Evolutionary conservation across 192 early-diverging fungal species (phyloP).

Genomic region (Lobosporangium transversale): DNA sequence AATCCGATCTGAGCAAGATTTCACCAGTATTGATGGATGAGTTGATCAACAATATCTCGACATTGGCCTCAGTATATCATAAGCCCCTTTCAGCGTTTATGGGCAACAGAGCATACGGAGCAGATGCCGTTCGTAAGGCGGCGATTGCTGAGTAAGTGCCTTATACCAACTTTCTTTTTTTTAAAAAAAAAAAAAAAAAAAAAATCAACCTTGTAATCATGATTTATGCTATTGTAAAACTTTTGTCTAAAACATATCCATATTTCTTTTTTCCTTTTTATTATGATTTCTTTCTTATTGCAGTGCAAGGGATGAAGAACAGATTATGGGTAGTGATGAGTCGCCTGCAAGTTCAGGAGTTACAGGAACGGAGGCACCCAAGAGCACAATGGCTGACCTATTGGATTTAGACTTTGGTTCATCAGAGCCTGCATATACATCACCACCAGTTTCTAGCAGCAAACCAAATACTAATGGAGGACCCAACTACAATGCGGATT

Average conservation of each 20-base stretch:
- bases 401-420: constrained; percentile 79
- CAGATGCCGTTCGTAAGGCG: constrained; percentile 62
- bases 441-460: constrained; percentile 18
- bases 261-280: too few species aligned
- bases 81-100: constrained; percentile 86
- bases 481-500: constrained; percentile 42
- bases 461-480: constrained; percentile 18
- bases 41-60: constrained; percentile 85
- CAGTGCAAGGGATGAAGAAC: constrained; percentile 62
- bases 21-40: constrained; percentile 84
- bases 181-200: too few species aligned
- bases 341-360: constrained; percentile 44
- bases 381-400: constrained; percentile 70
- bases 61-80: constrained; percentile 95
- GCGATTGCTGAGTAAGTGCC: constrained; percentile 53
- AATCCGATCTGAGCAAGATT: constrained; percentile 64
- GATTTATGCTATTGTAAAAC: too few species aligned
- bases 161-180: not conserved
- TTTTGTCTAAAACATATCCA: too few species aligned
- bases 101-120: constrained; percentile 67
- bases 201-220: too few species aligned
- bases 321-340: constrained; percentile 54
- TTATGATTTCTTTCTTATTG: constrained; percentile 8
- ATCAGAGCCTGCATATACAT: constrained; percentile 38
- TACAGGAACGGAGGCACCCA: constrained; percentile 55